A percentile compares a stretch with the other conserved stretches of the same genome.
Conservation (phyloP, 148 eudicot genomes). For the Camellia granthamiana region DNA sequence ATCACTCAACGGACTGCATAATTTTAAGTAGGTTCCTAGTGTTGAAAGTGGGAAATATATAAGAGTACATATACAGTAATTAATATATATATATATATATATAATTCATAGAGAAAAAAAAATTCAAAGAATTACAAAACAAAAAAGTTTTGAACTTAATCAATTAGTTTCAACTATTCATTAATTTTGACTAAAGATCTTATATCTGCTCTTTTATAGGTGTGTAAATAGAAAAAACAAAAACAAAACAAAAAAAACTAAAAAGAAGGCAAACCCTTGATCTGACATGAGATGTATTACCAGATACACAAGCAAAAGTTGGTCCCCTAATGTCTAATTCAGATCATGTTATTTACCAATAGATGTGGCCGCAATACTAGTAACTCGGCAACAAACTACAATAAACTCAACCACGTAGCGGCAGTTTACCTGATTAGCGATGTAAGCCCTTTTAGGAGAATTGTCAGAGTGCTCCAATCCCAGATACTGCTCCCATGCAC, state of each 20-base stretch:
- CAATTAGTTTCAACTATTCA: too few relatives aligned
- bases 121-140: neutral
- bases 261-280: too few relatives aligned
- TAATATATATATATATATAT: too few relatives aligned
- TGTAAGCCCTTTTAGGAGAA: slow-evolving; percentile 68
- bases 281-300: too few relatives aligned
- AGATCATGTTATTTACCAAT: neutral
- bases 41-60: too few relatives aligned
- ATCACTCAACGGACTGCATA: neutral
- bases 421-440: slow-evolving; percentile 54
- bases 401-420: neutral
- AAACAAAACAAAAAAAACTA: too few relatives aligned
- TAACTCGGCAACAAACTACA: neutral
- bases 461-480: slow-evolving; percentile 85
- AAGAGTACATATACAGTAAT: too few relatives aligned
- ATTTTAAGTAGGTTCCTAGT: neutral
- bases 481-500: slow-evolving; percentile 93
- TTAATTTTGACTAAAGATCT: too few relatives aligned
- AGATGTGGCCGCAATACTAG: neutral
- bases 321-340: neutral
- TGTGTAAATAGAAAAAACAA: too few relatives aligned
- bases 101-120: neutral
- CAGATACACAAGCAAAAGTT: neutral
- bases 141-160: too few relatives aligned
- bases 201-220: too few relatives aligned